Evolutionary conservation across 148 eudicot species (phyloP), one percentile per base, ranked within the genome.

Genomic region (Euryodendron excelsum): DNA sequence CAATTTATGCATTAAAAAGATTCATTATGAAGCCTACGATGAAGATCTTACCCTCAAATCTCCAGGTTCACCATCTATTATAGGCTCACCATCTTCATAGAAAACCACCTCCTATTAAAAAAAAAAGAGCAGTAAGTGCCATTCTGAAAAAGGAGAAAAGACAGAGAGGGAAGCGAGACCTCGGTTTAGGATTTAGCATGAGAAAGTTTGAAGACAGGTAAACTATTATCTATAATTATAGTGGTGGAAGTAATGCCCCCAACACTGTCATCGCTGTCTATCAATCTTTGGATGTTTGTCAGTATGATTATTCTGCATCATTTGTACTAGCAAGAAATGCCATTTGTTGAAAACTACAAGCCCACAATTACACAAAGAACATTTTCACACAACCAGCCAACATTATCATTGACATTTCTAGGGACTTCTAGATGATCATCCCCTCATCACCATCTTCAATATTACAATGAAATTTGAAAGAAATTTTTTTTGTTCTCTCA

Each of bases 31-130:
- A 69, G 44, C 56, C 52, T 63, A 76, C 4, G 50, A 75, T 8
- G 39, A 1, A 84, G 11, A 53, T 67, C 80, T 36, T 80, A 95
- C 99, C 99, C 78, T 96, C 47, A 96, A 80, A 86, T 96, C 98
- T 77, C 99, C 99, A 75, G 97, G 77, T 88, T 96, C 98, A 65
- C 99, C 99, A 78, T 93, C 99, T 73, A 93, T 85, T 77, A 83
- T 89, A 63, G 99, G 99, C 81, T 93, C 99, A 73, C 99, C 99
- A 17, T 96, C 99, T 82, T 96, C 98, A 81, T 85, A 91, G 78
- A 96, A 93, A 48, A 86, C 79, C 78, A 96, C 94, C 82, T 93
- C 98, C 99, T 96, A 86, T 55, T 67, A 74, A 67, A 56, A 11
- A 70, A 74, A 67, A 56, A 11, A 39, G 69, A 28, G 39, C 69